These are phyloP conservation scores for Clitoria ternatea DNA, from an alignment of 306 rosid genomes.

Conservation along the genomic window DNA sequence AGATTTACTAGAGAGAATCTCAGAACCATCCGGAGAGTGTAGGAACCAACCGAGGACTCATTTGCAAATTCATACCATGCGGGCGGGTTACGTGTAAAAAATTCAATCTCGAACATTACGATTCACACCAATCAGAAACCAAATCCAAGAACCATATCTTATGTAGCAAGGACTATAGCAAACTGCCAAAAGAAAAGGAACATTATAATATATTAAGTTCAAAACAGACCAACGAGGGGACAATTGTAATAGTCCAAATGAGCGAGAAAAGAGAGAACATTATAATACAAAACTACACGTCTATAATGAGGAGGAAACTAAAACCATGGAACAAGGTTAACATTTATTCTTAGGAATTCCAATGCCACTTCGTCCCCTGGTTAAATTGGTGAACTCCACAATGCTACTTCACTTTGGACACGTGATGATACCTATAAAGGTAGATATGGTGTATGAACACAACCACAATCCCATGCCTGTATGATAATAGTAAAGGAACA, in stretches of 20 bases:
- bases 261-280: background rate
- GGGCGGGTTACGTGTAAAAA: too few relatives aligned
- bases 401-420: constrained; percentile 31
- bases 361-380: constrained; percentile 30
- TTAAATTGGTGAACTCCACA: constrained; percentile 27
- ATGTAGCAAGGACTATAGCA: background rate
- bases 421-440: constrained; percentile 25
- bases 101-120: too few relatives aligned
- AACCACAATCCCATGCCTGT: constrained; percentile 37
- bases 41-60: too few relatives aligned
- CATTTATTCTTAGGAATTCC: constrained; percentile 27
- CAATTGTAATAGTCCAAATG: constrained; percentile 4
- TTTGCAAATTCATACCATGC: too few relatives aligned
- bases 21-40: too few relatives aligned
- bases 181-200: constrained; percentile 2
- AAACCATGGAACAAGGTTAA: constrained; percentile 26
- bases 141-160: background rate
- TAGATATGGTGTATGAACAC: constrained; percentile 28
- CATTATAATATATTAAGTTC: background rate
- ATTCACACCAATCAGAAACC: too few relatives aligned
- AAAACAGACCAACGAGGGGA: constrained; percentile 10
- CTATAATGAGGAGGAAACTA: constrained; percentile 12
- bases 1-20: too few relatives aligned
- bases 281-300: constrained; percentile 19
- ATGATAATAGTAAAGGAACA: constrained; percentile 37